phyloP scores from a whole-genome alignment of 176 grass and related monocot species.

The Musa troglodytarum region DNA sequence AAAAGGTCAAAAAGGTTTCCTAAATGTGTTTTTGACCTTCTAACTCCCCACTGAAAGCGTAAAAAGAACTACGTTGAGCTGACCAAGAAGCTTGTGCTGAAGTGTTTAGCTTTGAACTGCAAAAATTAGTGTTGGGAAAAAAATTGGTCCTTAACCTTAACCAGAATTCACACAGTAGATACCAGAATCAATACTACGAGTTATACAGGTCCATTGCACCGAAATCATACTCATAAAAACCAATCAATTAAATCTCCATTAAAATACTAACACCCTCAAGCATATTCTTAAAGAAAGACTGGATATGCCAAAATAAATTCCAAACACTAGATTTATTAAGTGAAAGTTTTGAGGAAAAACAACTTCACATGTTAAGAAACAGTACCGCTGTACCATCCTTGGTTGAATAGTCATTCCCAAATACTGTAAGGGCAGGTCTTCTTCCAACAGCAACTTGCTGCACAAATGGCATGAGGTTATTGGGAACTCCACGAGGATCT shows the following conservation, averaged over 20 bases:
- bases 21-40: too few species aligned
- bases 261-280: background rate
- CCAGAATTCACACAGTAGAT: background rate
- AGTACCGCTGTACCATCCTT: constrained; percentile 82
- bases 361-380: background rate
- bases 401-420: constrained; percentile 78
- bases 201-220: background rate
- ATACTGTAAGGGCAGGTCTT: constrained; percentile 60
- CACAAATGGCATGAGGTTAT: constrained; percentile 94
- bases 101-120: too few species aligned
- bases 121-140: too few species aligned
- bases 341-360: background rate
- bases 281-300: background rate
- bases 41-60: too few species aligned
- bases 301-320: background rate
- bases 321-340: background rate
- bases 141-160: too few species aligned
- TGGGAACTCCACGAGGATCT: constrained; percentile 69
- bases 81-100: too few species aligned
- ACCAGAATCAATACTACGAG: background rate
- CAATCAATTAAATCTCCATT: too few species aligned
- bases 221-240: background rate
- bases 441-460: constrained; percentile 96
- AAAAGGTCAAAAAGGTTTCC: too few species aligned
- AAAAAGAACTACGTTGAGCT: too few species aligned